phyloP scores from a whole-genome alignment of 768 basidiomycete genomes.

The Boletus speciosus region DNA sequence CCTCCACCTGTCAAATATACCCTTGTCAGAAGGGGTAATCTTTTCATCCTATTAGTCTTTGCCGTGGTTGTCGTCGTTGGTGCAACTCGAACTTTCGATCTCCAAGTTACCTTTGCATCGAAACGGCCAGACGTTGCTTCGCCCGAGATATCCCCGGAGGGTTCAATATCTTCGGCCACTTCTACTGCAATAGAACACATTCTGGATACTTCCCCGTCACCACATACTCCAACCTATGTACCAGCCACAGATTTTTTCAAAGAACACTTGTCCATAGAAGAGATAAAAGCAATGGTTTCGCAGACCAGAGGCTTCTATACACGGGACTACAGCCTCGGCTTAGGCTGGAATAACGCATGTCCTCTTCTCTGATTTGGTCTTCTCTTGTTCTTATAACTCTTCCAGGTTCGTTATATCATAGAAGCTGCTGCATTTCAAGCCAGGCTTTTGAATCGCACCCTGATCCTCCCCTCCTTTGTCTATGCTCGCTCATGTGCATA shows the following conservation, averaged over 20 bases:
- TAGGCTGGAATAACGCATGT: slow-evolving; percentile 46
- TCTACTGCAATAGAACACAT: background rate
- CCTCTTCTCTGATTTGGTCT: background rate
- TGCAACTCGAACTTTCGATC: slow-evolving; percentile 8
- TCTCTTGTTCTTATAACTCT: background rate
- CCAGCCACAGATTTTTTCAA: slow-evolving; percentile 1
- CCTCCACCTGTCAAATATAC: slow-evolving; percentile 4
- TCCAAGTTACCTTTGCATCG: slow-evolving; percentile 6
- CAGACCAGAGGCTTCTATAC: slow-evolving; percentile 39
- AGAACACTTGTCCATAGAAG: slow-evolving; percentile 26
- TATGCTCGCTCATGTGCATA: slow-evolving; percentile 44
- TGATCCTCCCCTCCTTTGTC: slow-evolving; percentile 41
- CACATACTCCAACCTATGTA: background rate
- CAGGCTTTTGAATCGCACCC: slow-evolving; percentile 36
- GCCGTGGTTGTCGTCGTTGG: slow-evolving; percentile 8
- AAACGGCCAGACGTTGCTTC: slow-evolving; percentile 1
- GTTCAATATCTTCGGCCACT: background rate
- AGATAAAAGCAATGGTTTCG: slow-evolving; percentile 33
- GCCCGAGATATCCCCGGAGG: background rate
- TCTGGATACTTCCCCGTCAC: background rate
- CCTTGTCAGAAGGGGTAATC: slow-evolving; percentile 2
- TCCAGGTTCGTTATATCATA: slow-evolving; percentile 43
- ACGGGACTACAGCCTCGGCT: slow-evolving; percentile 41
- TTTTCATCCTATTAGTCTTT: slow-evolving; percentile 4
- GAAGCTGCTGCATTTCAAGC: slow-evolving; percentile 40